Conservation (phyloP, 192 early-diverging fungal genomes). For the Podila verticillata region DNA sequence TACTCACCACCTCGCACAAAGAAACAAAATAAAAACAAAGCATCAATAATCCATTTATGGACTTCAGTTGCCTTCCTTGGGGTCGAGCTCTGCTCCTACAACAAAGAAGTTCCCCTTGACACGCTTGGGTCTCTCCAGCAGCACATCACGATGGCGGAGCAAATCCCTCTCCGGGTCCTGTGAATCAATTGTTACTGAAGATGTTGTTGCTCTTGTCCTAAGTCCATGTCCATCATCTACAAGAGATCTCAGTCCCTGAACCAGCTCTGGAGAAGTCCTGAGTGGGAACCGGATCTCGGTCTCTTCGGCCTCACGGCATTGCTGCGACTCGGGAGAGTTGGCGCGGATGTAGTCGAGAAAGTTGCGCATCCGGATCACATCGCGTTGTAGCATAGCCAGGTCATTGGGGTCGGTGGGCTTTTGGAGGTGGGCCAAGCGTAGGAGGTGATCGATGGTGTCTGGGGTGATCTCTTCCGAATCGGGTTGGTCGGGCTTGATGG, state of each 20-base stretch:
- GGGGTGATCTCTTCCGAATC: conserved; percentile 24
- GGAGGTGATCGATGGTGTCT: conserved; percentile 25
- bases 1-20: not conserved
- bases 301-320: not conserved
- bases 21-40: not conserved
- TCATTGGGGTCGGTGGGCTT: conserved; percentile 28
- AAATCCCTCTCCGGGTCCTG: not conserved
- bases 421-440: conserved; percentile 26
- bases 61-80: conserved; percentile 16
- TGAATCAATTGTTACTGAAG: not conserved
- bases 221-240: conserved; percentile 42
- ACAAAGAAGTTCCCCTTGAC: conserved; percentile 50
- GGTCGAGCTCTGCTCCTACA: conserved; percentile 20
- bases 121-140: conserved; percentile 14
- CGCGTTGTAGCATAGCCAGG: conserved; percentile 19
- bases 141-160: conserved; percentile 11
- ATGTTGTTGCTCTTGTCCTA: conserved; percentile 1
- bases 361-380: conserved; percentile 35
- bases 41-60: not conserved
- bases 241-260: conserved; percentile 30
- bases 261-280: not conserved
- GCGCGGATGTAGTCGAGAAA: conserved; percentile 37
- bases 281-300: not conserved
- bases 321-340: conserved; percentile 1
- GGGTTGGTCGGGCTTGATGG: not conserved